phyloP scores from a whole-genome alignment of 257 asterid species.

The Ophiorrhiza pumila region DNA sequence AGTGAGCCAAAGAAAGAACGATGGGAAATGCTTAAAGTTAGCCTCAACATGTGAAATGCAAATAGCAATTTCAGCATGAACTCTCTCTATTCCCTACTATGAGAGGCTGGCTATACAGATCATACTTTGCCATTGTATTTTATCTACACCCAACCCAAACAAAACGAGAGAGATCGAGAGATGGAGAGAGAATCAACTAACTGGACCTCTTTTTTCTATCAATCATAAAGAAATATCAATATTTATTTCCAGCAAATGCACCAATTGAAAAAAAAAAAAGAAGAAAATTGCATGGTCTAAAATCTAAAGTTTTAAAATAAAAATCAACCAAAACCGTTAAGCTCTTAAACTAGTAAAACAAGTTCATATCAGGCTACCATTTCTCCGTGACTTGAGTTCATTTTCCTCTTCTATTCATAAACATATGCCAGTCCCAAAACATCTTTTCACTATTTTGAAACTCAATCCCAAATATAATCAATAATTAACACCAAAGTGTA shows the following conservation, averaged over 20 bases:
- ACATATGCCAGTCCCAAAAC: neutral
- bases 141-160: no score
- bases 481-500: neutral
- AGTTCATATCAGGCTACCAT: neutral
- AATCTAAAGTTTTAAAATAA: neutral
- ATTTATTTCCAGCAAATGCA: neutral
- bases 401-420: neutral
- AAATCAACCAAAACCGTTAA: neutral
- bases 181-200: no score
- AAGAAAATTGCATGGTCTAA: no score
- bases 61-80: neutral
- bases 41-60: neutral
- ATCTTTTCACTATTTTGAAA: neutral
- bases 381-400: neutral
- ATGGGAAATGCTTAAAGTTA: neutral
- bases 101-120: no score
- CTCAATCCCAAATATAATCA: neutral
- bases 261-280: neutral
- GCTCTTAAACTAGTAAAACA: neutral
- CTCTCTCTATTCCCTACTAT: no score
- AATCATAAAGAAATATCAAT: neutral
- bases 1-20: neutral
- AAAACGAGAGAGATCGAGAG: no score
- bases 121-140: no score
- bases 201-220: neutral